phyloP scores from a whole-genome alignment of 148 eudicot species.

The Camellia lanceoleosa region DNA sequence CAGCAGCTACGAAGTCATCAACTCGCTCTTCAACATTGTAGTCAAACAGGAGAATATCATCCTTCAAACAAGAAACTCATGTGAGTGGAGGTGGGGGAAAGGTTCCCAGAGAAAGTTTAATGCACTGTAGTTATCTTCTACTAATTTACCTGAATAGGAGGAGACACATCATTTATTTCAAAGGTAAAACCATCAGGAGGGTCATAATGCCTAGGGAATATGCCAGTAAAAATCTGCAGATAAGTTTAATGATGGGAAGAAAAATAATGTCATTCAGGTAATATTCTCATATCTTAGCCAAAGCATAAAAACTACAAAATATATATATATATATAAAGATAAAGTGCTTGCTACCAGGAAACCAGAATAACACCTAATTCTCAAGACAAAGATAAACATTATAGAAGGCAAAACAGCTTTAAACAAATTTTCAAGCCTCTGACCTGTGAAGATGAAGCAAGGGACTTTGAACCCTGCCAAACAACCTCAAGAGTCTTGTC shows the following conservation, averaged over 20 bases:
- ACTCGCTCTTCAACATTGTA: slow-evolving; percentile 76
- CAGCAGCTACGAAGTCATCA: slow-evolving; percentile 70
- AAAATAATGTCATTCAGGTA: not conserved
- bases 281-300: not conserved
- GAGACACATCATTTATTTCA: slow-evolving; percentile 68
- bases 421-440: not conserved
- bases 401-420: not conserved
- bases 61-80: slow-evolving; percentile 36
- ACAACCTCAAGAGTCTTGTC: slow-evolving; percentile 68
- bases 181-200: slow-evolving; percentile 76
- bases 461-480: slow-evolving; percentile 75
- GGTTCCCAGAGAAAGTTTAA: slow-evolving; percentile 5
- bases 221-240: slow-evolving; percentile 69
- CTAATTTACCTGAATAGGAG: slow-evolving; percentile 61
- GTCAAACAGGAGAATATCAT: slow-evolving; percentile 59
- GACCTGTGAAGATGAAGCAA: slow-evolving; percentile 74
- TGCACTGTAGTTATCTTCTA: not conserved
- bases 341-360: not conserved
- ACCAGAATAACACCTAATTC: slow-evolving; percentile 1
- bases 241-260: slow-evolving; percentile 4
- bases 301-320: not conserved
- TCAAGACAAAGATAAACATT: not conserved
- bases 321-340: not conserved
- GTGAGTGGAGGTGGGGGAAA: not conserved
- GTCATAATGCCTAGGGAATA: slow-evolving; percentile 62